Conservation (phyloP, 176 grass and related monocot species). For the Typha latifolia region DNA sequence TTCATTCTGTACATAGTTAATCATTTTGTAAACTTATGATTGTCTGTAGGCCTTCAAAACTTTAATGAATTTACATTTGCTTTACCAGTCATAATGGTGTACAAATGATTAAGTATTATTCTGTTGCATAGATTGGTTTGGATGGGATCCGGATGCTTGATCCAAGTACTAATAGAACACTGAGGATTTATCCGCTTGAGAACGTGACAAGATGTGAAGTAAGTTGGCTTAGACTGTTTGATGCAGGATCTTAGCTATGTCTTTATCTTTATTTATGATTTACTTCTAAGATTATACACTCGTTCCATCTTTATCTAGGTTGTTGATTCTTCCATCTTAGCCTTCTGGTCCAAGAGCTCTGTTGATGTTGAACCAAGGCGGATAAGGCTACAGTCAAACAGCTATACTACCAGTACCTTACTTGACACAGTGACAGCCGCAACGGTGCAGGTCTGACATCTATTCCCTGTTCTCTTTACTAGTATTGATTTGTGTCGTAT, state of each 20-base stretch:
- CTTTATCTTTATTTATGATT: neutral
- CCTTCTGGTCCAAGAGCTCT: slow-evolving; percentile 95
- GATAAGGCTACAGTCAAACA: slow-evolving; percentile 93
- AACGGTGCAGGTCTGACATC: slow-evolving; percentile 58
- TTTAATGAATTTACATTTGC: neutral
- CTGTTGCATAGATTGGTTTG: slow-evolving; percentile 62
- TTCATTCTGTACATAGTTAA: neutral
- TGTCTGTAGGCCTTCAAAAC: neutral
- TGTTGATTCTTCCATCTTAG: slow-evolving; percentile 81
- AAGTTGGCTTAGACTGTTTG: slow-evolving; percentile 17
- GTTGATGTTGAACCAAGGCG: slow-evolving; percentile 82
- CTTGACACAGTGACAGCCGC: slow-evolving; percentile 94
- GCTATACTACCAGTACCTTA: slow-evolving; percentile 87
- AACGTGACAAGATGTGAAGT: slow-evolving; percentile 95
- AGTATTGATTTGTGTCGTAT: too few relatives aligned
- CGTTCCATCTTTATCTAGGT: slow-evolving; percentile 41
- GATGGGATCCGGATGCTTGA: slow-evolving; percentile 99
- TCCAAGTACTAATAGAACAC: slow-evolving; percentile 68
- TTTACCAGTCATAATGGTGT: neutral
- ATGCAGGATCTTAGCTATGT: neutral
- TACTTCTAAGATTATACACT: slow-evolving; percentile 17
- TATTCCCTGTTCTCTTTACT: neutral
- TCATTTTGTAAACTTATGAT: neutral
- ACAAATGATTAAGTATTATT: slow-evolving; percentile 9
- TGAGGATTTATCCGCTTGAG: slow-evolving; percentile 91